phyloP scores from a whole-genome alignment of 2,329 filamentous ascomycete species.

The Chaetomium strumarium region DNA sequence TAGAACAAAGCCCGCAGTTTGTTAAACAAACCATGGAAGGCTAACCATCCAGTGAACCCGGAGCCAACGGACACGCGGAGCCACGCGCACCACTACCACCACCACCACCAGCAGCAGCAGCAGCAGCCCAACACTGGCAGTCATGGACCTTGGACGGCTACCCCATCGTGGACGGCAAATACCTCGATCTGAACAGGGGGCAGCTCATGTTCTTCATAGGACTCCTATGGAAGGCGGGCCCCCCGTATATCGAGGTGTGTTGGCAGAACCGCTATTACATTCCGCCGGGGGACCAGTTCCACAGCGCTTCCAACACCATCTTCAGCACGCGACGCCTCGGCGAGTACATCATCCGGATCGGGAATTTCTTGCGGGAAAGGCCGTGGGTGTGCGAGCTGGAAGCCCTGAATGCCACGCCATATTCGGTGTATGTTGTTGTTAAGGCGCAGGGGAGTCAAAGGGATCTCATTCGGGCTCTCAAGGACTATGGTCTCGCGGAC shows the following conservation, averaged over 20 bases:
- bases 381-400: neutral
- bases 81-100: neutral
- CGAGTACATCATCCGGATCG: neutral
- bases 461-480: neutral
- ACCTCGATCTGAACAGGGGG: neutral
- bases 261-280: conserved; percentile 4
- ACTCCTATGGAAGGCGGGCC: neutral
- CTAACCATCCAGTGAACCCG: too few species aligned
- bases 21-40: too few species aligned
- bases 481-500: too few species aligned
- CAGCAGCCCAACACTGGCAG: neutral
- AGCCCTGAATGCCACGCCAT: conserved; percentile 4
- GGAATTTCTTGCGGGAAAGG: neutral
- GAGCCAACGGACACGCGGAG: too few species aligned
- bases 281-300: neutral
- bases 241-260: conserved; percentile 1
- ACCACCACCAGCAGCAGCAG: neutral
- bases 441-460: neutral
- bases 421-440: conserved; percentile 2
- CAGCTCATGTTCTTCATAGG: neutral
- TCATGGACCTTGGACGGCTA: neutral
- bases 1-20: too few species aligned
- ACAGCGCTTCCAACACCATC: neutral
- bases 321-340: neutral
- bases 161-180: conserved; percentile 8